These are phyloP conservation scores for Paraleonurus japonicus DNA, from an alignment of 257 asterid genomes.

Conservation along the genomic window DNA sequence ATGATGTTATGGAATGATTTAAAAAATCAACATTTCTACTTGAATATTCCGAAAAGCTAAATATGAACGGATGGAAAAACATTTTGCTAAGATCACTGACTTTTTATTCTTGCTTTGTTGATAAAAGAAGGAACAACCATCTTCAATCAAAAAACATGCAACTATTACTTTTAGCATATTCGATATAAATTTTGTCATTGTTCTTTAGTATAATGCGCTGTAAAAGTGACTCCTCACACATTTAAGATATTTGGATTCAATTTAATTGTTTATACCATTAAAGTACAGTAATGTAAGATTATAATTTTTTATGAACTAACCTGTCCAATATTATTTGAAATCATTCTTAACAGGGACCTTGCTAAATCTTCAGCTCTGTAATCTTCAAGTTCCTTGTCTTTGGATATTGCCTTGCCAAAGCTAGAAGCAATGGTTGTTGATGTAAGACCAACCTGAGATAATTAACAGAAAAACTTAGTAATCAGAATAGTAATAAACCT, in stretches of 20 bases:
- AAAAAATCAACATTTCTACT: neutral
- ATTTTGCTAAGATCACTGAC: neutral
- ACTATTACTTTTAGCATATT: neutral
- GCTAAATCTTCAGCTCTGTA: slow-evolving; percentile 80
- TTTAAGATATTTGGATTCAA: neutral
- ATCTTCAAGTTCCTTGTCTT: slow-evolving; percentile 67
- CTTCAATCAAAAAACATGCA: neutral
- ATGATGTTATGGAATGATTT: neutral
- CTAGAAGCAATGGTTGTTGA: slow-evolving; percentile 91
- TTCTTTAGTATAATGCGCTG: neutral
- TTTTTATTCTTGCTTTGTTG: neutral
- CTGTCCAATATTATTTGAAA: slow-evolving; percentile 92
- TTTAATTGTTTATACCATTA: slow-evolving; percentile 1
- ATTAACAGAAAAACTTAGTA: slow-evolving; percentile 1
- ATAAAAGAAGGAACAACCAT: neutral
- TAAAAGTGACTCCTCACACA: neutral
- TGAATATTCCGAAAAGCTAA: neutral
- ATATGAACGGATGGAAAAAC: neutral
- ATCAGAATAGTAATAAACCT: slow-evolving; percentile 4
- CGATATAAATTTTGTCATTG: neutral
- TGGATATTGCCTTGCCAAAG: slow-evolving; percentile 83
- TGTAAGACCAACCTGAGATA: slow-evolving; percentile 75
- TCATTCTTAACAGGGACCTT: slow-evolving; percentile 87
- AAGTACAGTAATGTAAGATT: neutral
- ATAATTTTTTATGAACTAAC: slow-evolving; percentile 34